phyloP scores from a whole-genome alignment of 1,139 yeast species.

The Debaryomyces nepalensis region DNA sequence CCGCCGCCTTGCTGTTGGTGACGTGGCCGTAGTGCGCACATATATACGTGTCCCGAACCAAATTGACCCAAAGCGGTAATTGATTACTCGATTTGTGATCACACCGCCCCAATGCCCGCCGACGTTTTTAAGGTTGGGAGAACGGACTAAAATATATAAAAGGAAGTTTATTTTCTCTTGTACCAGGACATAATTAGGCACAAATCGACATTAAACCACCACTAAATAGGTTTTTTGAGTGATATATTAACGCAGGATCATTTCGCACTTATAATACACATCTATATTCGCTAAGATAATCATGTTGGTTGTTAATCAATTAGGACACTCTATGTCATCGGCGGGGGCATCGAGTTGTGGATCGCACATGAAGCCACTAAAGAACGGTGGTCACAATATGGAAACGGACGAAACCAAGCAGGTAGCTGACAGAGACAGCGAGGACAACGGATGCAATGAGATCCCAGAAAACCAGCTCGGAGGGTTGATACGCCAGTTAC shows the following conservation, averaged over 20 bases:
- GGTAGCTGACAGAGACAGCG: conserved; percentile 1
- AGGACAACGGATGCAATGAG: neutral
- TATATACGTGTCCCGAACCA: no score
- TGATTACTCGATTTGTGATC: conserved; percentile 1
- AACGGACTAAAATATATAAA: conserved; percentile 1
- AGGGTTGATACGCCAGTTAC: conserved; percentile 34
- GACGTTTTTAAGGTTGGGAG: neutral
- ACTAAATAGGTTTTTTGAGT: neutral
- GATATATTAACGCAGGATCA: neutral
- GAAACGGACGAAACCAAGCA: neutral
- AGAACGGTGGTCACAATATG: neutral
- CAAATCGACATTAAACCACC: neutral
- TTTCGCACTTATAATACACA: neutral
- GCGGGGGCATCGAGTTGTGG: conserved; percentile 4
- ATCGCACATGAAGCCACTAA: conserved; percentile 2
- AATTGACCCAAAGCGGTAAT: neutral
- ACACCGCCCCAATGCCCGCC: conserved; percentile 1
- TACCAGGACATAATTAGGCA: neutral
- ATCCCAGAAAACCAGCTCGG: conserved; percentile 31
- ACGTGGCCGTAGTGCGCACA: no score
- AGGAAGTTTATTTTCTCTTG: neutral
- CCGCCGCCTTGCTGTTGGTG: no score
- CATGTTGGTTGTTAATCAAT: conserved; percentile 3
- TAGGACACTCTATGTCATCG: neutral
- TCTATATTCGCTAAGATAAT: neutral